A percentile compares a stretch with the other conserved stretches of the same genome.
These are phyloP conservation scores for Tylopilus cervinicoccineus DNA, from an alignment of 768 basidiomycete species.

Conservation along the genomic window DNA sequence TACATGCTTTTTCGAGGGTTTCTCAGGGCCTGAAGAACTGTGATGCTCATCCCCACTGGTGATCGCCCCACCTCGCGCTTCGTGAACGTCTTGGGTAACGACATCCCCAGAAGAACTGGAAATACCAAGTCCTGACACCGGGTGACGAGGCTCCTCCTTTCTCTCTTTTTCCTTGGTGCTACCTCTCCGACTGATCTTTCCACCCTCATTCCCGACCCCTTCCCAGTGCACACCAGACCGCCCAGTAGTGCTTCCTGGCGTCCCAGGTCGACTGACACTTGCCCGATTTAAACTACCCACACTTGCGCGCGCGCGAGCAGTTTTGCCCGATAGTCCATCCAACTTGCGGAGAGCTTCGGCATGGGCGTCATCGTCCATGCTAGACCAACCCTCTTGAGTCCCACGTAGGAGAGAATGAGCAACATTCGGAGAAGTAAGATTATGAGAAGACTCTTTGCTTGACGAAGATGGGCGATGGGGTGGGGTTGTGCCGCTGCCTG, in stretches of 20 bases:
- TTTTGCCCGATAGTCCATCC: conserved; percentile 81
- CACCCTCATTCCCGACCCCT: conserved; percentile 44
- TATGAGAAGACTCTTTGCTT: conserved; percentile 37
- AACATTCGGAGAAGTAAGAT: conserved; percentile 57
- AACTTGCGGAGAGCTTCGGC: conserved; percentile 89
- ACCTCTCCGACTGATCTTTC: conserved; percentile 36
- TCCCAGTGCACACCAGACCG: conserved; percentile 65
- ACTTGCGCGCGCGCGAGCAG: conserved; percentile 72
- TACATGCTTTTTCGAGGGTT: conserved; percentile 62
- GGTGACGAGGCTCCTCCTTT: conserved; percentile 30
- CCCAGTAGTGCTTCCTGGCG: conserved; percentile 59
- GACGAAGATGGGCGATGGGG: conserved; percentile 33
- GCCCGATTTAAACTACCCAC: conserved; percentile 67
- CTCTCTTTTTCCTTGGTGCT: conserved; percentile 45
- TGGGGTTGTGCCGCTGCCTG: conserved; percentile 37
- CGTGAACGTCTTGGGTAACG: conserved; percentile 36
- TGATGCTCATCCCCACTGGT: conserved; percentile 57
- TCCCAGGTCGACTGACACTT: conserved; percentile 66
- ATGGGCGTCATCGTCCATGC: conserved; percentile 83
- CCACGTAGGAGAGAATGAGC: conserved; percentile 84
- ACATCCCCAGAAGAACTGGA: conserved; percentile 32
- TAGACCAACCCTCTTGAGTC: conserved; percentile 88
- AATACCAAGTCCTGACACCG: conserved; percentile 33
- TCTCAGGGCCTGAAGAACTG: conserved; percentile 47
- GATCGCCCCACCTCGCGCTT: conserved; percentile 40